Conservation (phyloP, 208 protist species). For the Leishmania mexicana region DNA sequence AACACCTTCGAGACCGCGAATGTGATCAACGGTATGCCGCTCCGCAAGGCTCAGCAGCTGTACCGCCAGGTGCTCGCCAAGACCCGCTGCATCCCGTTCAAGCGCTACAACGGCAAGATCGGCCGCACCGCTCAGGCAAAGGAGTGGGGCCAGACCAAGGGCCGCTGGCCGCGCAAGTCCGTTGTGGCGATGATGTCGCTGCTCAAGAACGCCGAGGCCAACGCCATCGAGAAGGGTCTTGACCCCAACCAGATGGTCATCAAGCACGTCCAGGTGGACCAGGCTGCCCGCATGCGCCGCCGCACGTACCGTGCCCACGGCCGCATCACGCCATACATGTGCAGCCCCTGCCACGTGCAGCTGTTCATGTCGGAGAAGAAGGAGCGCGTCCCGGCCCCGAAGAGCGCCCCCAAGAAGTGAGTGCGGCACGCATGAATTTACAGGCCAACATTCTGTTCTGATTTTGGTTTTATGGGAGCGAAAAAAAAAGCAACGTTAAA, state of each 20-base stretch:
- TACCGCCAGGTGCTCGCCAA: constrained; percentile 95
- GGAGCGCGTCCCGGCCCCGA: constrained; percentile 80
- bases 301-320: constrained; percentile 96
- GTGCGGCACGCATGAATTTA: constrained; percentile 1
- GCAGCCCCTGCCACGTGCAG: constrained; percentile 91
- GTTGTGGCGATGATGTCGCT: constrained; percentile 89
- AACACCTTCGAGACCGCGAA: constrained; percentile 95
- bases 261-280: constrained; percentile 93
- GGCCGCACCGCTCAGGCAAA: constrained; percentile 94
- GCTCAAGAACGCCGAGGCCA: constrained; percentile 95
- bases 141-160: constrained; percentile 92
- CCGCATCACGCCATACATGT: constrained; percentile 94
- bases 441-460: constrained; percentile 21
- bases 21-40: constrained; percentile 93
- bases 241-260: constrained; percentile 93
- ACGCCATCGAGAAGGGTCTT: constrained; percentile 92
- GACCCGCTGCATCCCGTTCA: constrained; percentile 95
- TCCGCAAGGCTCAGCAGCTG: constrained; percentile 92
- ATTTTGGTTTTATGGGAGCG: constrained; percentile 32
- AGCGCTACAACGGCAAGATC: constrained; percentile 92
- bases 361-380: constrained; percentile 90
- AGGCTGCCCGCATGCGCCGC: constrained; percentile 91
- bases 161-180: constrained; percentile 96
- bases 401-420: constrained; percentile 88
- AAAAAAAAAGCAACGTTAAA: background rate